Conservation (phyloP, 2,329 filamentous ascomycete genomes). For the Trichoderma atroviride region DNA sequence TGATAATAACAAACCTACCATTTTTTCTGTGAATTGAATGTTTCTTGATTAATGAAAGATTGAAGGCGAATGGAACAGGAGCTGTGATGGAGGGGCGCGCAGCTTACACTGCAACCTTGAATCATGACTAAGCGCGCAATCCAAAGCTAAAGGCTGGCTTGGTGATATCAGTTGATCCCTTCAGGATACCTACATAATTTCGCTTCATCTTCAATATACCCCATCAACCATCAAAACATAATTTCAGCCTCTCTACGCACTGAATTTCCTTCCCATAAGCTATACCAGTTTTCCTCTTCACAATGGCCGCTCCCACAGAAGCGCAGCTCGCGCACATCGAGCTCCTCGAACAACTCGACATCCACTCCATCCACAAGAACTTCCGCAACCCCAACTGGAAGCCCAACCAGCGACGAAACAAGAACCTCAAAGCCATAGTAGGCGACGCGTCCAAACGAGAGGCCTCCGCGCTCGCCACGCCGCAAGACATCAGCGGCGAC, state of each 20-base stretch:
- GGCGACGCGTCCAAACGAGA: conserved; percentile 86
- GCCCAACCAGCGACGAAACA: conserved; percentile 93
- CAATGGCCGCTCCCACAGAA: conserved; percentile 65
- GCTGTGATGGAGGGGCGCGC: background rate
- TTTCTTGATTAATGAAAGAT: background rate
- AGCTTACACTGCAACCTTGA: background rate
- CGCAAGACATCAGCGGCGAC: conserved; percentile 74
- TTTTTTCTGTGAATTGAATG: background rate
- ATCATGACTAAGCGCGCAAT: conserved; percentile 8
- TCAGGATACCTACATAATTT: background rate
- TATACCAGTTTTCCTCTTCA: background rate
- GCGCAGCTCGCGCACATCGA: conserved; percentile 79
- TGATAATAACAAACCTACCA: background rate
- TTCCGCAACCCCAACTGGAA: conserved; percentile 93
- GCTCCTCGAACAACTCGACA: conserved; percentile 89
- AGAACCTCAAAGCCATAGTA: conserved; percentile 96
- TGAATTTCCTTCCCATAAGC: too few species aligned
- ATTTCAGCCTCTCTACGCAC: background rate
- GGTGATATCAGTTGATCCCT: background rate
- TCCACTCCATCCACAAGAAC: conserved; percentile 80
- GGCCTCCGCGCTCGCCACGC: conserved; percentile 80
- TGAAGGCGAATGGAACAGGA: background rate
- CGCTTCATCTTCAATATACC: background rate
- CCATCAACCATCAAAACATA: background rate
- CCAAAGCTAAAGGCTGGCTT: background rate